These are phyloP conservation scores for Nannizziopsis barbatae DNA, from an alignment of 2,329 filamentous ascomycete genomes.

Conservation along the genomic window DNA sequence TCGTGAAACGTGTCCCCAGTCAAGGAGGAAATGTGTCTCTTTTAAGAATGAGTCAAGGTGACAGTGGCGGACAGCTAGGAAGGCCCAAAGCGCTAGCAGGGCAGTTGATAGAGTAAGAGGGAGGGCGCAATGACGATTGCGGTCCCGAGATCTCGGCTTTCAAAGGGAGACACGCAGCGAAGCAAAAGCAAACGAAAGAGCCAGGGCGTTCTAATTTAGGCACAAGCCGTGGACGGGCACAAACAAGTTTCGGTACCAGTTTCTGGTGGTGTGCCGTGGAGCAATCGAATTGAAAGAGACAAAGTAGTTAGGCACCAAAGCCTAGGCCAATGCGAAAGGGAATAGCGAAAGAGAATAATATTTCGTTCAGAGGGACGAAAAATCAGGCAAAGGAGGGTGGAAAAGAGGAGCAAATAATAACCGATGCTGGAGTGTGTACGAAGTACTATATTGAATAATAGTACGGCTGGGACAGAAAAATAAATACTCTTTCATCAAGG, in stretches of 20 bases:
- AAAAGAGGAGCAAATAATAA: slow-evolving; percentile 12
- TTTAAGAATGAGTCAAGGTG: slow-evolving; percentile 1
- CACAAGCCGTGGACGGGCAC: neutral
- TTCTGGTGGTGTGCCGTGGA: slow-evolving; percentile 11
- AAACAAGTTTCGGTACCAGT: slow-evolving; percentile 8
- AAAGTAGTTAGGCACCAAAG: slow-evolving; percentile 8
- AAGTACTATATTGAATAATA: slow-evolving; percentile 5
- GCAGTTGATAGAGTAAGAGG: neutral
- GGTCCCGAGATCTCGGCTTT: neutral
- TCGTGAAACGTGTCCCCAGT: slow-evolving; percentile 19
- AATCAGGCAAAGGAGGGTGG: slow-evolving; percentile 3
- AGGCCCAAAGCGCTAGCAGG: slow-evolving; percentile 3
- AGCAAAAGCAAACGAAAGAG: neutral
- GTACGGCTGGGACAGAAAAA: slow-evolving; percentile 11
- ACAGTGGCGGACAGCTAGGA: neutral
- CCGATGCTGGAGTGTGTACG: neutral
- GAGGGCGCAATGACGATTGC: slow-evolving; percentile 6
- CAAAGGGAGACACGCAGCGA: slow-evolving; percentile 13
- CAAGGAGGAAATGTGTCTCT: slow-evolving; percentile 5
- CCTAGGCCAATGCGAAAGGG: slow-evolving; percentile 9
- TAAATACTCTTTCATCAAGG: slow-evolving; percentile 10
- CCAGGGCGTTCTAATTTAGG: slow-evolving; percentile 11
- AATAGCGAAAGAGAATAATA: neutral
- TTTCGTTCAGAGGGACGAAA: slow-evolving; percentile 1
- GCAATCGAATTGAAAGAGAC: slow-evolving; percentile 12